Evolutionary conservation across 441 rosid genomes (phyloP), one percentile per base, ranked within the genome.

Genomic region (Geranium incanum): DNA sequence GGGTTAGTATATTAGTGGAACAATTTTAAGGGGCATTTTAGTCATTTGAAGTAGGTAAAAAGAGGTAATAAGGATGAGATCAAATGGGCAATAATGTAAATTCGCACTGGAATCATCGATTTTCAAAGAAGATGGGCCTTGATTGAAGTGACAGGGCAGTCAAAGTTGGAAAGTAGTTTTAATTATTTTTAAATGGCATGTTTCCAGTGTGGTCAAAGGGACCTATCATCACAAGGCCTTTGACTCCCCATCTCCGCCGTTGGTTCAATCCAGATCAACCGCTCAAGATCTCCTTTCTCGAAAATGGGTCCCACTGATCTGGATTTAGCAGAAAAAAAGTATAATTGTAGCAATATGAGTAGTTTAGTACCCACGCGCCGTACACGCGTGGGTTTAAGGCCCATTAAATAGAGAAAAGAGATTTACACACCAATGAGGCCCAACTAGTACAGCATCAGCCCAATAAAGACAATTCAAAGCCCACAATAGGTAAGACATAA

Each of bases 101-200:
- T 73, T 45, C 6, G 13, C 0, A 11, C 4, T 0, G 62, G 19
- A 9, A 2, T 55, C 70, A 82, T 76, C 76, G 71, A 75, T 79
- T 78, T 86, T 83, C 84, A 86, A 82, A 75, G 81, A 80, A 76
- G 77, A 60, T 43, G 81, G 75, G 74, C 85, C 86, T 89, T 71
- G 83, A 77, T 76, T 72, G 85, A 79, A 74, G 83, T 78, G 89
- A 86, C 83, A 73, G 74, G 72, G 68, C 82, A 80, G 89, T 86
- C 88, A 89, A 84, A 85, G 76, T 76, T 87, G 83, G 65, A 76
- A 71, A 85, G 16, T 15, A 81, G 76, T 73, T 79, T 28, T 55
- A 55, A 55, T 33, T 43, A 3, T 64, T 13, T 41, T 70, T 55
- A 74, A 55, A 55, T 55, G 23, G 72, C 72, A 48, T 63, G 75